Evolutionary conservation across 192 early-diverging fungal species (phyloP), one percentile per base, ranked within the genome.

Genomic region (Gryganskiella cystojenkinii): DNA sequence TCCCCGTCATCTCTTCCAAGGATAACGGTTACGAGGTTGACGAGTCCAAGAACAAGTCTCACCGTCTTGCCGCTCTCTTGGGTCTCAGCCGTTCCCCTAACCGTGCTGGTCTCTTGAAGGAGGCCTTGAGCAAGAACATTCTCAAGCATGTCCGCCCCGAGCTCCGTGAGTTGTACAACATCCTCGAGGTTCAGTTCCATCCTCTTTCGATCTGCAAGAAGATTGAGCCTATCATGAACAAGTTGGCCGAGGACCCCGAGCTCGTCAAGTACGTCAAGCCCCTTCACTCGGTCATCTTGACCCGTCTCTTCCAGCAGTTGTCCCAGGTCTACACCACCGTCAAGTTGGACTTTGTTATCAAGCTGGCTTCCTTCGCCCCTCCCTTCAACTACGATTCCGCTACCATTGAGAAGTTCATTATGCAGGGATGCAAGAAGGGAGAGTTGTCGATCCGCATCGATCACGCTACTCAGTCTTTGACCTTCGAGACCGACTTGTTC

Each of bases 241-340:
- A 90, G 65, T 79, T 94, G 52, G 80, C 87, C 24, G 84, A 90
- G 75, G 87, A 94, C 70, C 82, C 88, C 46, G 91, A 95, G 61
- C 84, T 96, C 54, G 81, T 85, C 71, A 95, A 92, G 82, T 99
- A 99, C 79, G 93, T 95, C 45, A 90, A 91, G 60, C 94, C 96
- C 56, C 89, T 99, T 71, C 95, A 97, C 84, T 90, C 96, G 68
- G 97, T 99, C 47, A 93, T 99, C 61, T 84, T 99, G 56, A 99
- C 98, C n/a, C 93, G 96, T 13, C 88, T 99, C 35, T 85, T 99
- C 76, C 97, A 99, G 84, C 96, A 96, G 86, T 84, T 99, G 33
- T 98, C 97, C 49, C 95, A 99, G 87, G 96, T 99, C 53, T 99
- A 99, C 89, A 95, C 95, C 50, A 92, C 93, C 67, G 91, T 99